phyloP scores from a whole-genome alignment of 2,329 filamentous ascomycete species.

The Neonectria coccinea region DNA sequence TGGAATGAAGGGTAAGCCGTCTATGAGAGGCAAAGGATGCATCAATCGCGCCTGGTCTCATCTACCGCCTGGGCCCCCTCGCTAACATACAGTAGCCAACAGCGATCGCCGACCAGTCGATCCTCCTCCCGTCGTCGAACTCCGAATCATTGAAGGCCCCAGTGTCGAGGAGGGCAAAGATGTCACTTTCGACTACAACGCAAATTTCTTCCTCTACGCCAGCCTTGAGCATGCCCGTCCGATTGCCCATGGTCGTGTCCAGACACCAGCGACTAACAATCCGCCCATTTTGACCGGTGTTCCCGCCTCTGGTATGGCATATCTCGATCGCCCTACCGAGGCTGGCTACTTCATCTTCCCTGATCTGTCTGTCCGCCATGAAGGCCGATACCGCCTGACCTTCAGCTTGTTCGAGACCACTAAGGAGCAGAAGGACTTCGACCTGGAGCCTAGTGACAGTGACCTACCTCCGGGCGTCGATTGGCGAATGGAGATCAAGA shows the following conservation, averaged over 20 bases:
- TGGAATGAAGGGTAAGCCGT: slow-evolving; percentile 86
- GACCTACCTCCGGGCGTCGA: slow-evolving; percentile 71
- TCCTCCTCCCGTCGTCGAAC: slow-evolving; percentile 91
- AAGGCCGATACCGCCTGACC: slow-evolving; percentile 89
- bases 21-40: slow-evolving; percentile 1
- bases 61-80: neutral
- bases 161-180: slow-evolving; percentile 72
- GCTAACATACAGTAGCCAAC: slow-evolving; percentile 50
- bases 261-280: slow-evolving; percentile 73
- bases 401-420: slow-evolving; percentile 96
- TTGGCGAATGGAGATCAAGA: slow-evolving; percentile 91
- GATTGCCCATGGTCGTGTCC: slow-evolving; percentile 83
- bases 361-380: slow-evolving; percentile 93
- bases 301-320: slow-evolving; percentile 94
- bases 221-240: slow-evolving; percentile 88
- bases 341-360: slow-evolving; percentile 98
- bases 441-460: slow-evolving; percentile 62
- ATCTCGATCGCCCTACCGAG: slow-evolving; percentile 84
- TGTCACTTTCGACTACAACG: slow-evolving; percentile 91
- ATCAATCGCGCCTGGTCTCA: neutral
- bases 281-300: slow-evolving; percentile 92
- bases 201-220: slow-evolving; percentile 97
- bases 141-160: slow-evolving; percentile 83
- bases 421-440: slow-evolving; percentile 84
- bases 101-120: slow-evolving; percentile 90